Base-by-base conservation (phyloP, 2,329 filamentous ascomycete species). In the Tolypocladium tundrense region DNA sequence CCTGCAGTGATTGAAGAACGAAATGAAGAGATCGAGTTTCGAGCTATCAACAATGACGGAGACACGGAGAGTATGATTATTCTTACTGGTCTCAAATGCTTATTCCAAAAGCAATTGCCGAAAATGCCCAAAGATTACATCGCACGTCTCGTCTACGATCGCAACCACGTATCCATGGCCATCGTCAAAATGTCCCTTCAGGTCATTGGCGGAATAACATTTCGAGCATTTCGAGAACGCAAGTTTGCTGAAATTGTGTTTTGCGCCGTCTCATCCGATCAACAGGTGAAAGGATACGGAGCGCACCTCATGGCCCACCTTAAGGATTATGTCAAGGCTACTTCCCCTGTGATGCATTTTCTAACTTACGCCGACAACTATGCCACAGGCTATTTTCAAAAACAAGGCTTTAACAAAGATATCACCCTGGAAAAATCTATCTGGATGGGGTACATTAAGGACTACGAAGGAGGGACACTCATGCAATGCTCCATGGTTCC, bases 41-140 rank as follows among this genome's bases (percentile, higher is more conserved):
- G 92, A 53, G 94, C 97, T 9, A 94, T 97, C 67, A 97, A 97
- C 79, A 99, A 99, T 69, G 94, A 97, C 69, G 88, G 89, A 66
- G 81, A 86, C 45, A 84, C 88, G 62, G 91, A 96, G 68, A 94
- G 89, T 69, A 86, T 91, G 63, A 95, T 97, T 68, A 95, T 99
- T 65, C 80, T 99, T 59, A 97, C 93, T 0, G 94, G 94, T 14
- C 79, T 99, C 57, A 97, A 97, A 72, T 96, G 92, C 69, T 95
- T 99, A 63, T 97, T 99, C 68, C 94, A 99, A 71, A 97, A 97
- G 67, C 94, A 99, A 70, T 80, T 99, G 6, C 94, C 94, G 0
- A 97, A 97, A 74, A 99, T 99, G 94, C 94, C 94, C 16, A 97
- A 97, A 73, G 94, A 97, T 69, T 99, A 99, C 72, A 97, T 99